phyloP scores from a whole-genome alignment of 495 filamentous ascomycete genomes.

The Annulohypoxylon maeteangense region DNA sequence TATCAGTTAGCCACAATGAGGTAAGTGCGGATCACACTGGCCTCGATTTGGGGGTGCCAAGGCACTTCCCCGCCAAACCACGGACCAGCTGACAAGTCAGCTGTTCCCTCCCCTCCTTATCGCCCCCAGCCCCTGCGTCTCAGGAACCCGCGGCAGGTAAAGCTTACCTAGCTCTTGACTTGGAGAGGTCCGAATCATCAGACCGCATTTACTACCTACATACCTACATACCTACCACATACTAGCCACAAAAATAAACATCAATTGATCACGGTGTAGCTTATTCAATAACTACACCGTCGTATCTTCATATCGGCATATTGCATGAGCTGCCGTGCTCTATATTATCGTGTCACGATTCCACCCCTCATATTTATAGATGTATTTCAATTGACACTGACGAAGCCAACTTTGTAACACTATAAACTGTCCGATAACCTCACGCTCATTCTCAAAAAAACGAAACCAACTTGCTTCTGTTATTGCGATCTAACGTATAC shows the following conservation, averaged over 20 bases:
- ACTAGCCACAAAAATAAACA: conserved; percentile 4
- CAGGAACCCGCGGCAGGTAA: conserved; percentile 39
- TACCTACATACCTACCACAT: not conserved
- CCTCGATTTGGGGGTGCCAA: conserved; percentile 23
- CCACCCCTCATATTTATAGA: conserved; percentile 19
- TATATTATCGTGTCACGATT: conserved; percentile 11
- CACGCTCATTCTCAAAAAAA: not conserved
- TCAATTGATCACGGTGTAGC: conserved; percentile 26
- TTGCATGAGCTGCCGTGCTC: conserved; percentile 7
- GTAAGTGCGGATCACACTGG: conserved; percentile 25
- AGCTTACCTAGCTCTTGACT: conserved; percentile 11
- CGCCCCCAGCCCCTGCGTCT: conserved; percentile 31
- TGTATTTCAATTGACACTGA: conserved; percentile 5
- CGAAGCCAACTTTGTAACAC: conserved; percentile 8
- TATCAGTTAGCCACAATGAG: conserved; percentile 9
- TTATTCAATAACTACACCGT: conserved; percentile 7
- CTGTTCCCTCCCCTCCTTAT: conserved; percentile 12
- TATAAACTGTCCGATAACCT: not conserved
- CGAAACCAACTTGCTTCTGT: not conserved
- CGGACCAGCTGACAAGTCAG: conserved; percentile 30
- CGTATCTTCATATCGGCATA: conserved; percentile 12
- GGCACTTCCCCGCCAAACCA: conserved; percentile 31
- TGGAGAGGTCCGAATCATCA: conserved; percentile 9
- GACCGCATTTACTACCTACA: not conserved
- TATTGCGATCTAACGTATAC: conserved; percentile 18